These are phyloP conservation scores for Populus hybrid DNA, from an alignment of 441 rosid genomes.

Conservation along the genomic window DNA sequence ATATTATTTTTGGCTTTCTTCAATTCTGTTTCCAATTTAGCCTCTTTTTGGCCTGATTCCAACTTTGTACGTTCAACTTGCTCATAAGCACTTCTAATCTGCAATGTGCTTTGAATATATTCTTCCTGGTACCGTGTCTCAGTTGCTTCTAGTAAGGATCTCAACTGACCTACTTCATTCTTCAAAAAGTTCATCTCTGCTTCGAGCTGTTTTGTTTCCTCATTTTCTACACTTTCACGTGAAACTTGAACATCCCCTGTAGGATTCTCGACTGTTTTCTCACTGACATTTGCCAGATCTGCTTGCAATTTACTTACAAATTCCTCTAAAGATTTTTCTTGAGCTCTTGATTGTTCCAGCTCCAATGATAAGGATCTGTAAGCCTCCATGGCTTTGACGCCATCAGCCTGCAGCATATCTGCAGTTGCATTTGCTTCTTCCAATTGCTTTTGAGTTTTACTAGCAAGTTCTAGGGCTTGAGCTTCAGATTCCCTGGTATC, in stretches of 20 bases:
- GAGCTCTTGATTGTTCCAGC: constrained; percentile 65
- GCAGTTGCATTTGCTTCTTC: constrained; percentile 62
- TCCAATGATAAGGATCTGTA: constrained; percentile 48
- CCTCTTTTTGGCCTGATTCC: constrained; percentile 49
- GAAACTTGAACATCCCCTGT: constrained; percentile 8
- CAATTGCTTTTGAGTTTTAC: constrained; percentile 54
- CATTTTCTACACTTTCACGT: constrained; percentile 26
- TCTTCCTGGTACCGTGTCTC: constrained; percentile 85
- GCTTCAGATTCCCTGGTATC: constrained; percentile 81
- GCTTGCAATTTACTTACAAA: constrained; percentile 56
- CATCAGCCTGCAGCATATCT: constrained; percentile 58
- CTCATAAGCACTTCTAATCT: constrained; percentile 78
- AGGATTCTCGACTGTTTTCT: constrained; percentile 9
- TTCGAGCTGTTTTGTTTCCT: constrained; percentile 50
- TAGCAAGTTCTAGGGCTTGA: constrained; percentile 53
- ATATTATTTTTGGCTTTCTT: constrained; percentile 49
- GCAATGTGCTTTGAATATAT: constrained; percentile 78
- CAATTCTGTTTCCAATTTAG: constrained; percentile 36
- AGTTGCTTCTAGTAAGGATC: constrained; percentile 64
- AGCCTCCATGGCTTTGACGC: constrained; percentile 58
- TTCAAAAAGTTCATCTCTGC: constrained; percentile 50
- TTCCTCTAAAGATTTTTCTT: constrained; percentile 57
- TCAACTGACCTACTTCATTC: constrained; percentile 56
- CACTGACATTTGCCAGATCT: constrained; percentile 26
- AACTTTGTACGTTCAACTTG: constrained; percentile 55